A percentile compares a stretch with the other conserved stretches of the same genome.
Conservation (phyloP, 2,329 filamentous ascomycete species). For the Lasiodiplodia gonubiensis region DNA sequence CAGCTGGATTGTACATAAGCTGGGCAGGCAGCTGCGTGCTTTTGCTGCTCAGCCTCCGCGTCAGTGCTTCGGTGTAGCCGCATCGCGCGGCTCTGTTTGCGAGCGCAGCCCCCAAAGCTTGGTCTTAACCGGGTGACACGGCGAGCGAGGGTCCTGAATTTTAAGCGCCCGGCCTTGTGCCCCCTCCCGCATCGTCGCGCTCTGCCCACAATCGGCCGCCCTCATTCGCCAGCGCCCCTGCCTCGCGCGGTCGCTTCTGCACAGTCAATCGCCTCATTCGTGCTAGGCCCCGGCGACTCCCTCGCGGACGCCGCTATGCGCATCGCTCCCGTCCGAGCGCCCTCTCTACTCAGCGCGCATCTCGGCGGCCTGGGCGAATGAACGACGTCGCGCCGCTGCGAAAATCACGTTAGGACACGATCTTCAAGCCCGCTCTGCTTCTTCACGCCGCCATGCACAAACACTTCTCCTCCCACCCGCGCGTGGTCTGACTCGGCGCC, state of each 20-base stretch:
- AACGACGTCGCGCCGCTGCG: slow-evolving; percentile 7
- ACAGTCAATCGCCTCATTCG: slow-evolving; percentile 21
- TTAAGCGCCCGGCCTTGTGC: slow-evolving; percentile 27
- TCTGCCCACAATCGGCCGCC: neutral
- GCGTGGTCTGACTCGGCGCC: slow-evolving; percentile 19
- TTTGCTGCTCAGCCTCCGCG: slow-evolving; percentile 8
- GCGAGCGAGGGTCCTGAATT: slow-evolving; percentile 10
- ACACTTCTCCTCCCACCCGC: neutral
- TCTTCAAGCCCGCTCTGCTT: slow-evolving; percentile 1
- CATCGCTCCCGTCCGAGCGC: slow-evolving; percentile 22
- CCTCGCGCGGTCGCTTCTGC: slow-evolving; percentile 22
- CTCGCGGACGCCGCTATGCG: slow-evolving; percentile 10
- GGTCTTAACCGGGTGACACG: slow-evolving; percentile 5
- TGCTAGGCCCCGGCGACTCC: slow-evolving; percentile 13
- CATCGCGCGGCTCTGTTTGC: slow-evolving; percentile 17
- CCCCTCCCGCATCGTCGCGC: slow-evolving; percentile 8
- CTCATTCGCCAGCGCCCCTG: slow-evolving; percentile 27
- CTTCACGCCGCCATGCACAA: slow-evolving; percentile 11
- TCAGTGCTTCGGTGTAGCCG: slow-evolving; percentile 14
- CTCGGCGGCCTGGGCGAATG: slow-evolving; percentile 24
- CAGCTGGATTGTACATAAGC: neutral
- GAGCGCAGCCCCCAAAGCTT: slow-evolving; percentile 25
- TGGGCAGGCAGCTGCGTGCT: slow-evolving; percentile 1
- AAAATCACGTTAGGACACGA: slow-evolving; percentile 24
- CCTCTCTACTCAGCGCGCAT: slow-evolving; percentile 18